Evolutionary conservation across 495 filamentous ascomycete species (phyloP).

Genomic region (Lasiosphaeria hispida): DNA sequence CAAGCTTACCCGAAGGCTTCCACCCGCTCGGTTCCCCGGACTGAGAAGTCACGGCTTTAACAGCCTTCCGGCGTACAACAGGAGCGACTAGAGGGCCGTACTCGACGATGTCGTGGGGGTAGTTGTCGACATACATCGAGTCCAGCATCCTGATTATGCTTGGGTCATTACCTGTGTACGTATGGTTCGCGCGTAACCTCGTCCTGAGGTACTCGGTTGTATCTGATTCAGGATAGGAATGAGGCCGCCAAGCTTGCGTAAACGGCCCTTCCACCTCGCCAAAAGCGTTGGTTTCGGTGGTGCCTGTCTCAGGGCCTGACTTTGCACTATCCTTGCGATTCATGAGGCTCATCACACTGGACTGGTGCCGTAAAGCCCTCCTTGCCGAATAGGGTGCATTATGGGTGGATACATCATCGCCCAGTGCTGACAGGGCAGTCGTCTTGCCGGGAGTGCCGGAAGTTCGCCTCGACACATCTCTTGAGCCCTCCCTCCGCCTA

Average conservation of each 20-base stretch:
- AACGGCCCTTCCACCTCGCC: slow-evolving; percentile 76
- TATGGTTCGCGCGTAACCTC: slow-evolving; percentile 53
- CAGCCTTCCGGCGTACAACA: slow-evolving; percentile 58
- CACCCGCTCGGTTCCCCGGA: slow-evolving; percentile 58
- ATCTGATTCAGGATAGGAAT: slow-evolving; percentile 28
- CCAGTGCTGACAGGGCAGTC: slow-evolving; percentile 20
- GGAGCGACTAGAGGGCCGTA: slow-evolving; percentile 83
- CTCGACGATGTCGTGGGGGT: slow-evolving; percentile 73
- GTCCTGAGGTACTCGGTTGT: slow-evolving; percentile 30
- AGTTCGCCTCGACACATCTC: slow-evolving; percentile 29
- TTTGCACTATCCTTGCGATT: slow-evolving; percentile 76
- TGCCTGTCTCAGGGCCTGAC: slow-evolving; percentile 78
- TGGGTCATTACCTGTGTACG: slow-evolving; percentile 86
- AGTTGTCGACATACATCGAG: slow-evolving; percentile 85
- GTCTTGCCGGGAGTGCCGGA: slow-evolving; percentile 28
- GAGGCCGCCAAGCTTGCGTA: slow-evolving; percentile 35
- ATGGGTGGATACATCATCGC: slow-evolving; percentile 35
- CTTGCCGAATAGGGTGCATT: slow-evolving; percentile 42
- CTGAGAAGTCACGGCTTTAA: slow-evolving; percentile 44
- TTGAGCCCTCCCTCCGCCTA: slow-evolving; percentile 23
- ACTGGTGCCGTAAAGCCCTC: slow-evolving; percentile 54
- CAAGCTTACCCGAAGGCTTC: slow-evolving; percentile 79
- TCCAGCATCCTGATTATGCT: slow-evolving; percentile 82
- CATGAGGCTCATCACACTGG: slow-evolving; percentile 81
- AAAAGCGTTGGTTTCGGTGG: slow-evolving; percentile 74